These are phyloP conservation scores for Hanseniaspora hatyaiensis DNA, from an alignment of 805 yeast genomes.

Conservation along the genomic window DNA sequence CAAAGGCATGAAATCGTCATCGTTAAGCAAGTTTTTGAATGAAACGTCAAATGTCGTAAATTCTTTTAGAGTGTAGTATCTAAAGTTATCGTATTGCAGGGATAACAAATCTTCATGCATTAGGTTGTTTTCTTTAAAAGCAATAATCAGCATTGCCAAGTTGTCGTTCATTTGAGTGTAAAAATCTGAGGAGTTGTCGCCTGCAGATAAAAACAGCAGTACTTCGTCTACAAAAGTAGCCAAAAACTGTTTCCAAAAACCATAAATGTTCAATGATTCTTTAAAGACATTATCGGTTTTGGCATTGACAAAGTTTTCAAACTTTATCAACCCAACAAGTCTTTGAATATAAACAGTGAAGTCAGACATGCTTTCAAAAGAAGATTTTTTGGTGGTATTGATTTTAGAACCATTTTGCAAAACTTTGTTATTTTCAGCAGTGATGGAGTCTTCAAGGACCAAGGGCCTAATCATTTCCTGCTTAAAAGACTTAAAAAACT, in stretches of 20 bases:
- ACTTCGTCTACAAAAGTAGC: constrained; percentile 51
- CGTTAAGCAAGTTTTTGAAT: constrained; percentile 51
- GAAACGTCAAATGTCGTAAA: constrained; percentile 46
- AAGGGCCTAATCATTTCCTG: constrained; percentile 60
- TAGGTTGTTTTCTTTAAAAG: constrained; percentile 62
- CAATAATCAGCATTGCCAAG: constrained; percentile 60
- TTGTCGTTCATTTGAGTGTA: constrained; percentile 47
- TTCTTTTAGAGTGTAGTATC: constrained; percentile 46
- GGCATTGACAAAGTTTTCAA: constrained; percentile 57
- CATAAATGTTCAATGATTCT: constrained; percentile 41
- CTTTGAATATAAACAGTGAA: constrained; percentile 47
- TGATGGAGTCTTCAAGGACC: constrained; percentile 35
- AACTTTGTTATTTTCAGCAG: constrained; percentile 20
- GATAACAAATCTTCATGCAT: constrained; percentile 50
- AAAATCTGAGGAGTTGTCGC: constrained; percentile 33
- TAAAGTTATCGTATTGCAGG: constrained; percentile 46
- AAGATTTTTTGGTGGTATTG: constrained; percentile 32
- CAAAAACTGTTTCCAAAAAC: constrained; percentile 60
- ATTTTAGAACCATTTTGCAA: constrained; percentile 21
- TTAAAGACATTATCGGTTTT: constrained; percentile 54
- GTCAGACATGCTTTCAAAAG: constrained; percentile 1
- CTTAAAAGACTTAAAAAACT: constrained; percentile 60
- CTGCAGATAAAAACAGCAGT: constrained; percentile 35
- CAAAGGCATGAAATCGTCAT: constrained; percentile 85
- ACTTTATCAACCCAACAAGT: constrained; percentile 62